These are phyloP conservation scores for Cordyceps farinosa DNA, from an alignment of 2,329 filamentous ascomycete species.

Conservation along the genomic window DNA sequence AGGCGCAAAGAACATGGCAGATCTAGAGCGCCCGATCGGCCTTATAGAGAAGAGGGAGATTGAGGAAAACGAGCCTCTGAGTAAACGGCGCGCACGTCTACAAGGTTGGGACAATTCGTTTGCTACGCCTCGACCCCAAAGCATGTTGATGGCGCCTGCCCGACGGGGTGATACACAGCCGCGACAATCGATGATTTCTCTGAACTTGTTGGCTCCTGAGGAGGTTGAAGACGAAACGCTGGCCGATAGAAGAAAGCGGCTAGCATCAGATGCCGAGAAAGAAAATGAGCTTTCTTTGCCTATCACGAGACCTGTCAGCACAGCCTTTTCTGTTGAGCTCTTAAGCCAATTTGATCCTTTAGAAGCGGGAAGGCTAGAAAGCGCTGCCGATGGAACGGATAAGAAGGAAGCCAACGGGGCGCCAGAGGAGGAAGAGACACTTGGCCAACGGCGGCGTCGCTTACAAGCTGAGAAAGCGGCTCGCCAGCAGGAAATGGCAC, in stretches of 20 bases:
- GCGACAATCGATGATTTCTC: slow-evolving; percentile 26
- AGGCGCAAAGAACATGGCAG: slow-evolving; percentile 48
- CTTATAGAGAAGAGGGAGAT: slow-evolving; percentile 77
- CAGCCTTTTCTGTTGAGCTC: slow-evolving; percentile 65
- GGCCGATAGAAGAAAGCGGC: slow-evolving; percentile 59
- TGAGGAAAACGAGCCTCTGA: slow-evolving; percentile 90
- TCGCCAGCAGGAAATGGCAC: slow-evolving; percentile 52
- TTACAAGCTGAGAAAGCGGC: slow-evolving; percentile 68
- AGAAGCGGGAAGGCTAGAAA: slow-evolving; percentile 39
- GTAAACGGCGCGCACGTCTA: slow-evolving; percentile 69
- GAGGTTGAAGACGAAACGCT: slow-evolving; percentile 63
- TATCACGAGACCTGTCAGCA: slow-evolving; percentile 56
- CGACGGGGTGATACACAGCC: slow-evolving; percentile 16
- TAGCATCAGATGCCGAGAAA: slow-evolving; percentile 51
- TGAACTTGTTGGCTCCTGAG: slow-evolving; percentile 48
- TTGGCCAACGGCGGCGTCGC: slow-evolving; percentile 71
- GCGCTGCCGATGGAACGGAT: slow-evolving; percentile 27
- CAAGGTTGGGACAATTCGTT: slow-evolving; percentile 56
- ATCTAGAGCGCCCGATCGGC: slow-evolving; percentile 64
- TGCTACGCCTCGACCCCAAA: slow-evolving; percentile 41
- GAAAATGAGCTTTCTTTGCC: slow-evolving; percentile 46
- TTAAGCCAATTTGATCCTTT: slow-evolving; percentile 60
- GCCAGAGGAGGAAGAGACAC: slow-evolving; percentile 65
- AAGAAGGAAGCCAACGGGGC: slow-evolving; percentile 41
- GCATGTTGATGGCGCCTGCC: slow-evolving; percentile 36